A percentile compares a stretch with the other conserved stretches of the same genome.
Conservation (phyloP, 202 grass and related monocot genomes). For the Cymbopogon flexuosus region DNA sequence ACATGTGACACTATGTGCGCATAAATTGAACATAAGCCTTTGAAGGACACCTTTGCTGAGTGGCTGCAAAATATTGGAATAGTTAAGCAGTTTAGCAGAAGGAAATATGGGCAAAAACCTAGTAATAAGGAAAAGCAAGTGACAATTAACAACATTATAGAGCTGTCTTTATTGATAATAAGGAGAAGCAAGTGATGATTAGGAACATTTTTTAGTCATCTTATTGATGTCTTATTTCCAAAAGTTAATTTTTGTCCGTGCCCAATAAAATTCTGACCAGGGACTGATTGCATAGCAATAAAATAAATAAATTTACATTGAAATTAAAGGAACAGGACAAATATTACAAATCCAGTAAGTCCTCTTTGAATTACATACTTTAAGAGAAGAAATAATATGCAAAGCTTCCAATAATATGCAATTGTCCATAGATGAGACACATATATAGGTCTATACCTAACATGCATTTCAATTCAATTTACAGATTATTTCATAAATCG, state of each 20-base stretch:
- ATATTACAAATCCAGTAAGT: neutral
- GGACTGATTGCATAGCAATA: neutral
- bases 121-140: neutral
- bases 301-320: neutral
- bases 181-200: neutral
- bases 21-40: conserved; percentile 62
- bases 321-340: neutral
- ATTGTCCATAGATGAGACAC: neutral
- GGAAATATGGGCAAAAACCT: neutral
- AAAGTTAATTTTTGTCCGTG: neutral
- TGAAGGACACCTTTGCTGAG: conserved; percentile 75
- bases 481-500: neutral
- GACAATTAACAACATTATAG: neutral
- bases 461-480: neutral
- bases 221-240: neutral
- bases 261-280: neutral
- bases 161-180: neutral
- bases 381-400: neutral
- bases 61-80: conserved; percentile 40
- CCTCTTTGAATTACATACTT: neutral
- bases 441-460: neutral
- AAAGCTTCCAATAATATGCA: neutral
- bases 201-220: neutral
- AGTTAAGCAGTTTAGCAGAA: neutral
- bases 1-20: conserved; percentile 54